Base-by-base conservation (phyloP, 768 basidiomycete genomes). In the Rossbeevera mucosa region DNA sequence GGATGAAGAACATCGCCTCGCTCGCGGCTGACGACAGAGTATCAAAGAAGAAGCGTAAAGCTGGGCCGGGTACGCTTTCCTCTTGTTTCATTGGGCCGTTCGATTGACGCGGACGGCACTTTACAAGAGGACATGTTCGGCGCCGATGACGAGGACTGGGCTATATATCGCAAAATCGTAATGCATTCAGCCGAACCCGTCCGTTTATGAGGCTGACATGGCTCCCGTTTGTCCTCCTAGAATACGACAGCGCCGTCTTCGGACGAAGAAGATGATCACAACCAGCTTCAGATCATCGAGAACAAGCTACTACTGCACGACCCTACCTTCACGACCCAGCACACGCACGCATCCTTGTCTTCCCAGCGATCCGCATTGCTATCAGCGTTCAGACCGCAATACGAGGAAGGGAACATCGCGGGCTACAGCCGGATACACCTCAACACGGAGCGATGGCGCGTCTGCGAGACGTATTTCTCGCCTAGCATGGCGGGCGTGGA, bases 81-180 rank as follows among this genome's bases (percentile, higher is more conserved):
- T 6, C 12, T n/a, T 67, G 4, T 47, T 28, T 5, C 21, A 12
- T 21, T 44, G 12, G 21, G 38, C 8, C 24, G 47, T 20, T 12
- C 21, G 12, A 21, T 25, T 56, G 24, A 61, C 56, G 12, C 50
- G 33, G n/a, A 28, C 16, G 28, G n/a, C 7, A 11, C 20, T 41
- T 18, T 6, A 18, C 36, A 38, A 88, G 94, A 97, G 74, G 94
- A 98, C 59, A 85, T 76, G 72, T 99, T 98, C 64, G 94, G 95
- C 4, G 86, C 85, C 16, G 86, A 95, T 58, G 94, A 98, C 64
- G 93, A 88, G 7, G 95, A 98, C 64, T 98, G 95, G 94, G 86
- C 87, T 0, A 93, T 98, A 53, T 98, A 98, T 65, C 90, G 95
- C 58, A 94, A 97, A 71, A 94, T 99, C 53, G 94, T 94, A 65